These are phyloP conservation scores for Fraxinus nigra DNA, from an alignment of 305 asterid species.

Conservation along the genomic window DNA sequence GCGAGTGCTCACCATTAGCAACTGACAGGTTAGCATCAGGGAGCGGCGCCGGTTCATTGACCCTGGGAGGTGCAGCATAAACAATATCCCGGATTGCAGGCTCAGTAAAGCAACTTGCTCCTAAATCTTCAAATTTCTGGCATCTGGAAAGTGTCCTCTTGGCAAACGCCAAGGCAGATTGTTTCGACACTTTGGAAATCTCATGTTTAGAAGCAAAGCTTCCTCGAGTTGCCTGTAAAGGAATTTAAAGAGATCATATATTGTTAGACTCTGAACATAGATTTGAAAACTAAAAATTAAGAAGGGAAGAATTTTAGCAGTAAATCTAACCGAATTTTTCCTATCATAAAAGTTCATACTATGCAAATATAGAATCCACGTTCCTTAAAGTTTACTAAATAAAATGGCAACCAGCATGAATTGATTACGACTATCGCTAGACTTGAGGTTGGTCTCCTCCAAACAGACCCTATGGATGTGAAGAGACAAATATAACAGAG, in stretches of 20 bases:
- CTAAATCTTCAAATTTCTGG: slow-evolving; percentile 62
- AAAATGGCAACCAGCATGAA: background rate
- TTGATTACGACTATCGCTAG: background rate
- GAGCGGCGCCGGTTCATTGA: slow-evolving; percentile 53
- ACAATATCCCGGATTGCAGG: slow-evolving; percentile 71
- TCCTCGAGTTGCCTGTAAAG: slow-evolving; percentile 83
- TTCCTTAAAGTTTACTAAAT: background rate
- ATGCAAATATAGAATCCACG: background rate
- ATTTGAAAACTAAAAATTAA: slow-evolving; percentile 8
- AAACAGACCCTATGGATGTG: background rate
- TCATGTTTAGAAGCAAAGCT: slow-evolving; percentile 77
- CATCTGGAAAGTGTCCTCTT: slow-evolving; percentile 80
- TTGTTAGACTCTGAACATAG: slow-evolving; percentile 17
- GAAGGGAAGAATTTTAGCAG: slow-evolving; percentile 3
- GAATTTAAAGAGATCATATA: slow-evolving; percentile 23
- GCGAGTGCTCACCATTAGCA: slow-evolving; percentile 42
- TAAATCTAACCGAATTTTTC: background rate
- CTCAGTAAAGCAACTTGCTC: slow-evolving; percentile 75
- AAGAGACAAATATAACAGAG: background rate
- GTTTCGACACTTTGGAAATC: slow-evolving; percentile 72
- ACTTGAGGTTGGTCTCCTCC: background rate
- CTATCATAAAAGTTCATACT: background rate
- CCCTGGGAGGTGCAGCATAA: slow-evolving; percentile 70
- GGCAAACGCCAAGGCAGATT: slow-evolving; percentile 70
- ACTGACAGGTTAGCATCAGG: slow-evolving; percentile 35